Percentiles rank a stretch among this genome's conserved stretches.
Evolutionary conservation across 2,329 filamentous ascomycete species (phyloP).

Genomic region (Tolypocladium tundrense): DNA sequence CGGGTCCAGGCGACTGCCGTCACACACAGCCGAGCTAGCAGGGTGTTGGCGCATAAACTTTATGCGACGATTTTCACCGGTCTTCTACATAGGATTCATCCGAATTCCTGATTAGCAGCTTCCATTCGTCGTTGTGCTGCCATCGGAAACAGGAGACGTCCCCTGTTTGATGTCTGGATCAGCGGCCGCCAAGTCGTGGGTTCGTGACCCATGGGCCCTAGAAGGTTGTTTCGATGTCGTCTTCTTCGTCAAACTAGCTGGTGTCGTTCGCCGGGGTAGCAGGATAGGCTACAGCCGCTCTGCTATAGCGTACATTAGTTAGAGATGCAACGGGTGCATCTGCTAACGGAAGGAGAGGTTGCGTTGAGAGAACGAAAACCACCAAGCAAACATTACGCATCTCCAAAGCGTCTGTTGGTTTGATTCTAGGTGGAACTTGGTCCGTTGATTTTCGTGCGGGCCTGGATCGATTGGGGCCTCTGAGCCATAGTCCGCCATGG

Average conservation of each 20-base stretch:
- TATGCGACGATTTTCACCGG: background rate
- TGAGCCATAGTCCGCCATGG: background rate
- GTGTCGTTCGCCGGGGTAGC: background rate
- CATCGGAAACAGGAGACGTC: background rate
- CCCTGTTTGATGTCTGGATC: background rate
- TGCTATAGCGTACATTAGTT: background rate
- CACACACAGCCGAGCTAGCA: background rate
- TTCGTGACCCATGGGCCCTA: background rate
- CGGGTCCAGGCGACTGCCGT: background rate
- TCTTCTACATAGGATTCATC: background rate
- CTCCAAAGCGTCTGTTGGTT: background rate
- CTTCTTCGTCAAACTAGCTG: background rate
- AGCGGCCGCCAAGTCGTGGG: background rate
- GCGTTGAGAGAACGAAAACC: background rate
- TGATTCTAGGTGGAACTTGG: background rate
- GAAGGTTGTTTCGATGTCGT: background rate
- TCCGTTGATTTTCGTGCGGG: background rate
- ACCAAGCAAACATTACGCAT: background rate
- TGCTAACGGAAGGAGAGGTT: no score
- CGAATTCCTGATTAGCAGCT: background rate
- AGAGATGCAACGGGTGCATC: background rate
- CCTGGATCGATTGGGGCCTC: background rate
- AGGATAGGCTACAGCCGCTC: background rate
- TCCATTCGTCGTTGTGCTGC: background rate
- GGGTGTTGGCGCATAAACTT: background rate